Base-by-base conservation (phyloP, 441 rosid genomes). In the Croton setiger region DNA sequence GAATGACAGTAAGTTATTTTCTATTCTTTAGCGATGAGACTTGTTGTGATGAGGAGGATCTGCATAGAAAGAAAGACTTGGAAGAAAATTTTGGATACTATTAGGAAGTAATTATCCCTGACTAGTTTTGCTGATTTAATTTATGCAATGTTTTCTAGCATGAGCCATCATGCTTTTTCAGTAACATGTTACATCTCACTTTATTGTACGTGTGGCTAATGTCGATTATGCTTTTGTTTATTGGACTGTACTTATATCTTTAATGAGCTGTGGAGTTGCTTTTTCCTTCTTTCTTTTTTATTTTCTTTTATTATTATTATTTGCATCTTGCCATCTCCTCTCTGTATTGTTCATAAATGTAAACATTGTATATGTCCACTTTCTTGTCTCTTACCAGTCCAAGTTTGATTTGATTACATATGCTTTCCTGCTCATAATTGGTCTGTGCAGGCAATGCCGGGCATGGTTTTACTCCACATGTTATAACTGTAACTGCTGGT, bases 381-480 rank as follows among this genome's bases (percentile, higher is more conserved):
- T 33, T 35, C 68, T 12, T 48, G 14, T 58, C n/a, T 7, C 23
- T 55, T 23, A 56, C 27, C n/a, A 35, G 35, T 27, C 35, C 12
- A 9, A 5, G 36, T 63, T 23, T 44, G 37, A 21, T 49, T 15
- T 13, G 56, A 17, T 23, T 51, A 3, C 70, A 66, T 39, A 27
- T 37, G 23, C 37, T 56, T 37, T 60, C 51, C 23, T 66, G 41
- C 63, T 60, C 68, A 53, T 44, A 39, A 67, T 62, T 81, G 67
- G 41, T 56, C 72, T 68, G 36, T 80, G 82, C 78, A 92, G 98
- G 96, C 64, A 86, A 76, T 78, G 81, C 85, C 13, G 97, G 97
- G 67, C 93, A 88, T 35, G 88, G 95, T 73, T 92, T 95, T 81
- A 86, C 85, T 43, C 96, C 96, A 1, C 91, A 92, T 85, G 85